Conservation (phyloP, 306 rosid species). For the Dalbergia cochinchinensis region DNA sequence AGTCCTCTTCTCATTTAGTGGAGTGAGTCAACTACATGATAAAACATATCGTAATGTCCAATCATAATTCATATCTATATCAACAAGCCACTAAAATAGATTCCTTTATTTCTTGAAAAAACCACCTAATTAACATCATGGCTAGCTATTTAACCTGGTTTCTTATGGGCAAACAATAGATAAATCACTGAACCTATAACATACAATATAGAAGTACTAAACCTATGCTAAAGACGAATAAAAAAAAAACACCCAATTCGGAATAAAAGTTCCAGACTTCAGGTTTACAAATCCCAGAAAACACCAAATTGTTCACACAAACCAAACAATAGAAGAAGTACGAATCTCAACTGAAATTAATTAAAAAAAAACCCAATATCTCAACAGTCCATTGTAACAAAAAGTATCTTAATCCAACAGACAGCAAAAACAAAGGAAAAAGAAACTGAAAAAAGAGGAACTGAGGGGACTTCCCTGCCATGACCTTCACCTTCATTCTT, state of each 20-base stretch:
- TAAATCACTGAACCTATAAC: not conserved
- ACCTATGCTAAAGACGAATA: not conserved
- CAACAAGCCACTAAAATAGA: not conserved
- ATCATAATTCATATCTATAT: not conserved
- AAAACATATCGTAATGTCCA: not conserved
- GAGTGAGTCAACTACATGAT: not conserved
- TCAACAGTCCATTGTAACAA: too few relatives aligned
- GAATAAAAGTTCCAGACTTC: constrained; percentile 30
- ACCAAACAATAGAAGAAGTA: not conserved
- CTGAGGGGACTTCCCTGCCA: too few relatives aligned
- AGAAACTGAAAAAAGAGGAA: too few relatives aligned
- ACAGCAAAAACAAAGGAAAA: too few relatives aligned
- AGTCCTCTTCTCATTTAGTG: not conserved
- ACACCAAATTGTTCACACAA: constrained; percentile 20
- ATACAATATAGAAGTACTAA: not conserved
- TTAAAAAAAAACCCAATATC: not conserved
- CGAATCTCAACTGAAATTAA: constrained; percentile 31
- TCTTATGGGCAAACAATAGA: not conserved
- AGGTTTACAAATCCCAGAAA: constrained; percentile 16
- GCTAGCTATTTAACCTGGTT: not conserved
- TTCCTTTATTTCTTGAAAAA: not conserved
- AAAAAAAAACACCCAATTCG: constrained; percentile 24
- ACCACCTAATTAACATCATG: not conserved
- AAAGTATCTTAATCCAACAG: too few relatives aligned
- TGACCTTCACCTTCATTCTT: too few relatives aligned